Evolutionary conservation across 192 early-diverging fungal species (phyloP), one percentile per base, ranked within the genome.

Genomic region (Lunasporangiospora selenospora): DNA sequence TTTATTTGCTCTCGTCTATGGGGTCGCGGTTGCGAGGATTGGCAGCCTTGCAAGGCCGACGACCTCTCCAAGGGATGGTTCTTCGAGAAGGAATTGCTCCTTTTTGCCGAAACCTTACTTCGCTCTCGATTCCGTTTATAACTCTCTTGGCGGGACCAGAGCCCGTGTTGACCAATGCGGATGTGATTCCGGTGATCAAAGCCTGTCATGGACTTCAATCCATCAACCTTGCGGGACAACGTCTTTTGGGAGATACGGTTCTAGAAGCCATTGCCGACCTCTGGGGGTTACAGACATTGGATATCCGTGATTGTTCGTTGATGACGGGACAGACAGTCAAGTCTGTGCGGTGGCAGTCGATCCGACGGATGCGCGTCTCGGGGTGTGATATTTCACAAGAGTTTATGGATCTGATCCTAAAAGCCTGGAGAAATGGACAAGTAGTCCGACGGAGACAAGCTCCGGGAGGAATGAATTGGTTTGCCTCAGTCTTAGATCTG

Each of bases 151-250:
- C 69, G 11, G 69, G 69, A 3, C 54, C 69, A 0, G 33, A n/a
- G 0, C 69, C 69, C 0, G 69, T 63, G 19, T 43, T 73, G 33
- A 62, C 21, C 30, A 45, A 73, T 24, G 49, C 50, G n/a, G 69
- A 73, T 49, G 10, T 73, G 33, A 73, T 73, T n/a, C 69, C 69
- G 7, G 60, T 73, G 5, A 56, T 73, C 42, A 73, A 58, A n/a
- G 50, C 61, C 3, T 63, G 69, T 40, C 69, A 61, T 37, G 60
- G 47, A 19, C 61, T 73, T 9, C 69, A 73, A 42, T 47, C 48
- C 15, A 53, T 73, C 42, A 73, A 63, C 13, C 12, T 73, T 2
- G 42, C 69, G 1, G 69, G 69, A 18, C 69, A 73, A 26, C 34
- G 54, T 4, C 55, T 73, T 2, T 34, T 73, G 18, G 55, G 69